Evolutionary conservation across 495 filamentous ascomycete species (phyloP).

Genomic region (Lophium mytilinum): DNA sequence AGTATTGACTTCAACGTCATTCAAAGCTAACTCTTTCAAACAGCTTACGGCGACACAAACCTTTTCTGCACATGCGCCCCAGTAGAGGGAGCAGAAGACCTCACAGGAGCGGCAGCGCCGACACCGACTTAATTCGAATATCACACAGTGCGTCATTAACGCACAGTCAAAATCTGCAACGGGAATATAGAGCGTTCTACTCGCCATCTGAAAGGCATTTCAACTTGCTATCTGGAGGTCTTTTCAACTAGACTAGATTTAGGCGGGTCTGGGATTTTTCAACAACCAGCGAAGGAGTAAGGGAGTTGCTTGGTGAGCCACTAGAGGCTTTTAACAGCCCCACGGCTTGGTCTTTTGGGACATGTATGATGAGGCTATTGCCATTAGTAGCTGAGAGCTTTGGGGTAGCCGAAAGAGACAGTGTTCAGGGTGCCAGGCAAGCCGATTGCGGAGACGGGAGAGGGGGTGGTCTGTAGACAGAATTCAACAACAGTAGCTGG

Average conservation of each 20-base stretch:
- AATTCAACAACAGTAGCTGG: too few relatives aligned
- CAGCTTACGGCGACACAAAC: conserved; percentile 86
- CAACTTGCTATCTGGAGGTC: neutral
- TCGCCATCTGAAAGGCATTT: neutral
- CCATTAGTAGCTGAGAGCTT: too few relatives aligned
- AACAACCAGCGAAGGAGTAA: neutral
- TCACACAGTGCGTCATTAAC: neutral
- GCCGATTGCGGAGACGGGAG: too few relatives aligned
- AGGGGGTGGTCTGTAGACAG: too few relatives aligned
- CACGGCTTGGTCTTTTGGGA: neutral
- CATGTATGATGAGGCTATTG: neutral
- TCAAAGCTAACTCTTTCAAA: neutral
- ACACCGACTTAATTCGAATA: conserved; percentile 26
- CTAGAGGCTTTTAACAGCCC: neutral
- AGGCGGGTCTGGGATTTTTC: neutral
- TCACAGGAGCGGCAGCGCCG: conserved; percentile 34
- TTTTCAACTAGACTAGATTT: neutral
- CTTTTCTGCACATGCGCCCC: conserved; percentile 93
- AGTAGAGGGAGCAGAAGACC: conserved; percentile 51
- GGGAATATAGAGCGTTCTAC: neutral
- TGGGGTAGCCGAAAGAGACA: too few relatives aligned
- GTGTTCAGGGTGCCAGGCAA: too few relatives aligned
- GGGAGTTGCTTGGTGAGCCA: neutral
- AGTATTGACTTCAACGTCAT: neutral
- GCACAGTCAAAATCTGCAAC: neutral